Evolutionary conservation across 2,329 filamentous ascomycete genomes (phyloP), one percentile per base, ranked within the genome.

Genomic region (Fusarium zealandicum): DNA sequence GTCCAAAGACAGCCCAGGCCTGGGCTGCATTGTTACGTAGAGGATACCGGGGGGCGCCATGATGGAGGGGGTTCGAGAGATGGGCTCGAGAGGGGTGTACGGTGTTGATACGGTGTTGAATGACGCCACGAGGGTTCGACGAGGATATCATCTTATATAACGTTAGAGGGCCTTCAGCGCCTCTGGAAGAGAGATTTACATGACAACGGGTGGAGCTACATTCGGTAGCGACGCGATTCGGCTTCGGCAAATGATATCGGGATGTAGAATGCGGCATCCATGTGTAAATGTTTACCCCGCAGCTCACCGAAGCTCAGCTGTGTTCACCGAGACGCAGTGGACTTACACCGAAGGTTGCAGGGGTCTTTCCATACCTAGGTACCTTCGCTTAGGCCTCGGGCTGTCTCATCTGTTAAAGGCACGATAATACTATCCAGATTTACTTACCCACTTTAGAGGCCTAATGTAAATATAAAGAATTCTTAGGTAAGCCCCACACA

Each of bases 21-120:
- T 81, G 66, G 91, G 90, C 75, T 93, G 87, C 88, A 96, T 96
- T 13, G 90, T 92, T 64, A 96, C 92, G 72, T 88, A 92, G 69
- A 96, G 86, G 67, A 92, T 85, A 54, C 91, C 91, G 9, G 83
- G 83, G 48, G 73, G 78, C 54, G 73, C 63, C 72, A 75, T 76
- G 45, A 46, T 63, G 41, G 44, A 43, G 22, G 7, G 18, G 38
- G 20, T 37, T 20, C 38, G n/a, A 37, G 4, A 16, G 13, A 9
- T 13, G 11, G 28, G 6, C 13, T 5, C 13, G 12, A 11, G 5
- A 7, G 28, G 12, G 28, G 13, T 31, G 28, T 27, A 27, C 6
- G 12, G 28, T 4, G 11, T 31, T 31, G 25, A 10, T 27, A 27
- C 25, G 25, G 25, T 27, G 22, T 25, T 25, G 7, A 8, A 25